phyloP scores from a whole-genome alignment of 2,329 filamentous ascomycete genomes.

The Neofusicoccum umdonicola region DNA sequence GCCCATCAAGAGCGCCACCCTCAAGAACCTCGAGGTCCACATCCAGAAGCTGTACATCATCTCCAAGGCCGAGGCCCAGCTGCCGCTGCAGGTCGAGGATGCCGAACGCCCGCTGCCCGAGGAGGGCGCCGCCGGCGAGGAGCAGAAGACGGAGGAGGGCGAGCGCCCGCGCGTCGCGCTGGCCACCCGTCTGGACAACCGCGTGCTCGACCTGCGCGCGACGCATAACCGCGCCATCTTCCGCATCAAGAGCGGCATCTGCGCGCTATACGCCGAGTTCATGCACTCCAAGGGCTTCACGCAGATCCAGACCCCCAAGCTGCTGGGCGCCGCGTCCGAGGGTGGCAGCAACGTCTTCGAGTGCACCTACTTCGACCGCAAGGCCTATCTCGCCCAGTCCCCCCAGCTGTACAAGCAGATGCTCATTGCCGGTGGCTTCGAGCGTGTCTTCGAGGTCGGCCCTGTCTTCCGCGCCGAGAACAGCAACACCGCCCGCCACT shows the following conservation, averaged over 20 bases:
- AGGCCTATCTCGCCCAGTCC: slow-evolving; percentile 76
- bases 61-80: slow-evolving; percentile 58
- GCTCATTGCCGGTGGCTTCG: slow-evolving; percentile 74
- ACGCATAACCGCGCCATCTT: slow-evolving; percentile 90
- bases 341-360: slow-evolving; percentile 90
- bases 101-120: slow-evolving; percentile 50
- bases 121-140: slow-evolving; percentile 47
- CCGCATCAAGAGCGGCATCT: slow-evolving; percentile 63
- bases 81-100: slow-evolving; percentile 60
- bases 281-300: slow-evolving; percentile 72
- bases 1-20: slow-evolving; percentile 81
- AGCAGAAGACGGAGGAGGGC: slow-evolving; percentile 46
- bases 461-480: slow-evolving; percentile 86
- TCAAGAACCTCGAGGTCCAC: slow-evolving; percentile 81
- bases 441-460: slow-evolving; percentile 75
- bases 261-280: slow-evolving; percentile 74
- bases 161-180: slow-evolving; percentile 71
- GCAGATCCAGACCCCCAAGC: slow-evolving; percentile 83
- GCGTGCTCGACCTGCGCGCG: slow-evolving; percentile 86
- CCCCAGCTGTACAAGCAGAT: slow-evolving; percentile 88
- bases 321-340: slow-evolving; percentile 87
- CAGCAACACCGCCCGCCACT: slow-evolving; percentile 77
- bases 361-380: slow-evolving; percentile 82
- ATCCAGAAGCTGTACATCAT: slow-evolving; percentile 81
- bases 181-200: slow-evolving; percentile 84